Evolutionary conservation across 345 rosid species (phyloP).

Genomic region (Bretschneidera sinensis): DNA sequence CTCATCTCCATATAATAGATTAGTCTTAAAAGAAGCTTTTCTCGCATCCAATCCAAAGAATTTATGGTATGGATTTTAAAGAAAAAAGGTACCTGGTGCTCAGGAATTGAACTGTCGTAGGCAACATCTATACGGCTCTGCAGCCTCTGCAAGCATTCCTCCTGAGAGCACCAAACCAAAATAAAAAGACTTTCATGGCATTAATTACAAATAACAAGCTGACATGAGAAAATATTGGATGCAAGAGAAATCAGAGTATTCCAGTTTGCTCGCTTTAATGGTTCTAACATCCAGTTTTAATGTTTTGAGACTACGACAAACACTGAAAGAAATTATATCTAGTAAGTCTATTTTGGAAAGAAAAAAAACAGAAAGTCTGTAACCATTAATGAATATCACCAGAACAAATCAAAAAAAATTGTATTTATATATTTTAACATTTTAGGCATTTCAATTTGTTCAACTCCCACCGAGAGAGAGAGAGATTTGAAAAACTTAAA

Average conservation of each 20-base stretch:
- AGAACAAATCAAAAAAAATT: background rate
- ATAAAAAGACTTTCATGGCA: background rate
- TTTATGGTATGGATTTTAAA: background rate
- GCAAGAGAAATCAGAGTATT: background rate
- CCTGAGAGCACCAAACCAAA: constrained; percentile 41
- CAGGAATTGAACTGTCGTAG: constrained; percentile 78
- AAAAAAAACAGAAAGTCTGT: background rate
- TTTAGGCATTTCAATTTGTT: too few relatives aligned
- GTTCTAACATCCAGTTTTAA: background rate
- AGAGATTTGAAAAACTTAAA: too few relatives aligned
- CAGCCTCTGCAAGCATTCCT: constrained; percentile 79
- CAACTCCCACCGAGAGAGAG: too few relatives aligned
- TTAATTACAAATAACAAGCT: background rate
- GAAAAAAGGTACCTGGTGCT: constrained; percentile 62
- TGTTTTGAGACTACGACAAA: background rate
- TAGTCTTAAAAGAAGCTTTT: background rate
- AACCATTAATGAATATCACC: background rate
- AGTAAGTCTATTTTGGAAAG: background rate
- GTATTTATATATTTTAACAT: too few relatives aligned
- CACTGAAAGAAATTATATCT: too few relatives aligned
- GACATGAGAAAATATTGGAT: background rate
- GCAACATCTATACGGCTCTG: constrained; percentile 85
- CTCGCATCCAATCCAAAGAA: background rate
- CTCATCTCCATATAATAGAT: background rate
- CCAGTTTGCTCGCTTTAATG: background rate